These are phyloP conservation scores for Colletotrichum liriopes DNA, from an alignment of 2,329 filamentous ascomycete genomes.

Conservation along the genomic window DNA sequence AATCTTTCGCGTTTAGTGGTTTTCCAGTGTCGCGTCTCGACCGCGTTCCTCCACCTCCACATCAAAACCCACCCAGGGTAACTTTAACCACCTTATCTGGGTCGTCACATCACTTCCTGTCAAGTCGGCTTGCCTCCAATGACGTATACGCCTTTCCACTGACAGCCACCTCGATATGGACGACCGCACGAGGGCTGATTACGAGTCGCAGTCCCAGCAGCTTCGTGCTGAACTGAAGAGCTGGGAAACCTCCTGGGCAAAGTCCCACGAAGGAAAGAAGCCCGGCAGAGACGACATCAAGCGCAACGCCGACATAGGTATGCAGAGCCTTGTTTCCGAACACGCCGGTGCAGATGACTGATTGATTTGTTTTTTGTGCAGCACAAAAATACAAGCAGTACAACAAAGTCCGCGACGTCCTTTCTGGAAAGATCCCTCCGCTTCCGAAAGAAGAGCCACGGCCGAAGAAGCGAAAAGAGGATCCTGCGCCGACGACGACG, in stretches of 20 bases:
- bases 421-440: slow-evolving; percentile 67
- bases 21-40: slow-evolving; percentile 30
- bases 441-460: slow-evolving; percentile 56
- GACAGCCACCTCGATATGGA: slow-evolving; percentile 59
- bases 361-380: slow-evolving; percentile 49
- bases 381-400: slow-evolving; percentile 85
- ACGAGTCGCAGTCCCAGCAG: slow-evolving; percentile 65
- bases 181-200: slow-evolving; percentile 58
- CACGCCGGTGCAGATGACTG: neutral
- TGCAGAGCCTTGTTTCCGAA: slow-evolving; percentile 33
- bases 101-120: slow-evolving; percentile 1
- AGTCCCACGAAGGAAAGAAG: slow-evolving; percentile 76
- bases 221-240: slow-evolving; percentile 80
- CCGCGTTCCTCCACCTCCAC: slow-evolving; percentile 31
- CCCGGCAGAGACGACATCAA: slow-evolving; percentile 84
- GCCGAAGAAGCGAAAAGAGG: slow-evolving; percentile 60
- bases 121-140: slow-evolving; percentile 9
- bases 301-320: slow-evolving; percentile 79
- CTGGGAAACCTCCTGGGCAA: slow-evolving; percentile 81
- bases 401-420: slow-evolving; percentile 74
- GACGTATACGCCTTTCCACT: slow-evolving; percentile 15
- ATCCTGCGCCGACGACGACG: slow-evolving; percentile 57
- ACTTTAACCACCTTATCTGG: neutral
- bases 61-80: slow-evolving; percentile 19
- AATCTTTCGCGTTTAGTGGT: slow-evolving; percentile 39